Evolutionary conservation across 1,284 basidiomycete genomes (phyloP).

Genomic region (Ceratorhiza oryzae-sativae): DNA sequence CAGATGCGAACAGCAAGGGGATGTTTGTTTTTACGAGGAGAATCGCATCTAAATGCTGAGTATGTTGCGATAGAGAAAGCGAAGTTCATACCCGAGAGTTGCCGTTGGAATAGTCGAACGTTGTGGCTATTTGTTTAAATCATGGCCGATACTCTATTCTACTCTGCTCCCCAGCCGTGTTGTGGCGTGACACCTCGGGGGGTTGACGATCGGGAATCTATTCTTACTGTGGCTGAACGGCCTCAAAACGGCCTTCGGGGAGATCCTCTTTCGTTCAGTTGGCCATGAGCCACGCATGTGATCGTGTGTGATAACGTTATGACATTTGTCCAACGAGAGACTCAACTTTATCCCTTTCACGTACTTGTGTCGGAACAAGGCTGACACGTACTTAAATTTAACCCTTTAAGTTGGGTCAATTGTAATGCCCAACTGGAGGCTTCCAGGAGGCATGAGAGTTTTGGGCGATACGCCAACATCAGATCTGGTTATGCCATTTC

Average conservation of each 20-base stretch:
- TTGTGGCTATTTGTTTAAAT: background rate
- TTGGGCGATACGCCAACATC: background rate
- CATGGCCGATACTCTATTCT: background rate
- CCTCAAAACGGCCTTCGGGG: too few species aligned
- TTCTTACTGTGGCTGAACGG: too few species aligned
- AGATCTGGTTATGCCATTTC: background rate
- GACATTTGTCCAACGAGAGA: background rate
- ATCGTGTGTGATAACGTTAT: background rate
- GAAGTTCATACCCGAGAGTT: background rate
- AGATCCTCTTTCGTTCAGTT: too few species aligned
- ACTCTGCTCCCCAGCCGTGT: too few species aligned
- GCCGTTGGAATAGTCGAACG: background rate
- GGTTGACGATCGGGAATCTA: too few species aligned
- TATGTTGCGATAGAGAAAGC: background rate
- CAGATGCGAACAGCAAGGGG: background rate
- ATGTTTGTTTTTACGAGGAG: background rate
- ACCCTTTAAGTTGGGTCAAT: too few species aligned
- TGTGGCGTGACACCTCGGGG: too few species aligned
- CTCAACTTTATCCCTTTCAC: background rate
- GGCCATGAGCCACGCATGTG: too few species aligned
- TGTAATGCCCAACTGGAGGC: background rate
- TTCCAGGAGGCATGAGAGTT: background rate
- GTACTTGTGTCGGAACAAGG: background rate
- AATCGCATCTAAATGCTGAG: background rate
- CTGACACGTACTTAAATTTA: too few species aligned